A percentile compares a stretch with the other conserved stretches of the same genome.
Conservation (phyloP, 2,329 filamentous ascomycete species). For the Arthrobotrys sinensis region DNA sequence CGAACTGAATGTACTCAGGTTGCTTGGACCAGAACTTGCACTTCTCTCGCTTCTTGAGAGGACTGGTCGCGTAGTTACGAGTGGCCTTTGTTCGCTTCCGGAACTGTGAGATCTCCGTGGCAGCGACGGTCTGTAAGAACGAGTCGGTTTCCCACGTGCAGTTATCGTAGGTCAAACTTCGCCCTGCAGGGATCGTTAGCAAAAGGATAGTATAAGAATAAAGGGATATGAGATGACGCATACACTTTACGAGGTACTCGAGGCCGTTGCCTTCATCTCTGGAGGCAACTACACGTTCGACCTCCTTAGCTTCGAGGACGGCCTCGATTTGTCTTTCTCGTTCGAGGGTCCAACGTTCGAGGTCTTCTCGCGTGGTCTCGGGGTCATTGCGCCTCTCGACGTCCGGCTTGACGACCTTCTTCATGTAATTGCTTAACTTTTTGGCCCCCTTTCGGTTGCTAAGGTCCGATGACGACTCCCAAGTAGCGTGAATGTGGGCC, state of each 20-base stretch:
- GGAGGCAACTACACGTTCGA: constrained; percentile 90
- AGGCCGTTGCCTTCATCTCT: constrained; percentile 83
- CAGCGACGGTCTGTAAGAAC: constrained; percentile 38
- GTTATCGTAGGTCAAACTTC: constrained; percentile 90
- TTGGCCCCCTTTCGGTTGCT: constrained; percentile 85
- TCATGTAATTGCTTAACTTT: constrained; percentile 94
- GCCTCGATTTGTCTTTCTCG: constrained; percentile 91
- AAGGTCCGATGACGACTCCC: constrained; percentile 85
- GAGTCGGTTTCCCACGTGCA: constrained; percentile 80
- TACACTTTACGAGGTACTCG: constrained; percentile 95
- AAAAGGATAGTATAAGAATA: constrained; percentile 62
- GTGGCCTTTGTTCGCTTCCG: constrained; percentile 44
- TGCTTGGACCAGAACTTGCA: constrained; percentile 71
- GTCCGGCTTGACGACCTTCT: constrained; percentile 84
- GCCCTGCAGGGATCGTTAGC: constrained; percentile 70
- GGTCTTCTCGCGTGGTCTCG: constrained; percentile 80
- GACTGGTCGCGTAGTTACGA: constrained; percentile 43
- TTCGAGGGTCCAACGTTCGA: constrained; percentile 85
- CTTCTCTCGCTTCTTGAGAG: constrained; percentile 48
- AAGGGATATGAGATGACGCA: constrained; percentile 60
- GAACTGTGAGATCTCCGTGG: constrained; percentile 49
- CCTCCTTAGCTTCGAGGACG: constrained; percentile 88
- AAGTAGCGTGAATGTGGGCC: constrained; percentile 95
- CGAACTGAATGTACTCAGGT: constrained; percentile 85
- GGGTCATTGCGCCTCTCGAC: constrained; percentile 80